A percentile compares a stretch with the other conserved stretches of the same genome.
phyloP scores from a whole-genome alignment of 768 basidiomycete genomes.

The Calocybe gangraenosa region DNA sequence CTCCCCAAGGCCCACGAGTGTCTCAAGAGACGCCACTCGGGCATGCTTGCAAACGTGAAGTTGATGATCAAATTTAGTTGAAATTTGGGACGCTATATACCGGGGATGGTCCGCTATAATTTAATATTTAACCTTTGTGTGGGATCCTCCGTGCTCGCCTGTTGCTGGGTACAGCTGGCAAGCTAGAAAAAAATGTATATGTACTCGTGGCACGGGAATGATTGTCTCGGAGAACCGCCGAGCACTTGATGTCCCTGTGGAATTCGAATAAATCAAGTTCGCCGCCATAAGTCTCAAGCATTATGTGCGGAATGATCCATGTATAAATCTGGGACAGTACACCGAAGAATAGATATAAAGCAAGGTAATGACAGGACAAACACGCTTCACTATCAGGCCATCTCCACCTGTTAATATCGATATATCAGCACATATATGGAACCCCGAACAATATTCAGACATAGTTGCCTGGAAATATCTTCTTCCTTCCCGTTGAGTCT shows the following conservation, averaged over 20 bases:
- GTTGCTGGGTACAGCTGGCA: no score
- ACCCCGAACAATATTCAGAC: slow-evolving; percentile 40
- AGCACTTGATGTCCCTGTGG: slow-evolving; percentile 12
- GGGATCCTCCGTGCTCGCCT: slow-evolving; percentile 1
- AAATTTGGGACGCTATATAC: no score
- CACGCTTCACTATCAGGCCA: slow-evolving; percentile 24
- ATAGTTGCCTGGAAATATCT: slow-evolving; percentile 88
- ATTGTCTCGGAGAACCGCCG: slow-evolving; percentile 7
- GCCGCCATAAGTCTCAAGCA: background rate
- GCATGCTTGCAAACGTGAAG: no score
- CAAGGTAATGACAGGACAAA: background rate
- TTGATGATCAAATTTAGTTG: no score
- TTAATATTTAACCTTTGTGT: slow-evolving; percentile 7
- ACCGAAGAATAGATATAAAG: background rate
- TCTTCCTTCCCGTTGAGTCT: slow-evolving; percentile 56
- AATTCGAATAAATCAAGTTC: background rate
- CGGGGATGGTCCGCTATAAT: no score
- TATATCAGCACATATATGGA: slow-evolving; percentile 9
- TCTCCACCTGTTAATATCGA: slow-evolving; percentile 44
- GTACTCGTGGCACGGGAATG: slow-evolving; percentile 5
- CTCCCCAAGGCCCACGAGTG: background rate
- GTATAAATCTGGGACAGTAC: background rate
- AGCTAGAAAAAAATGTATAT: background rate
- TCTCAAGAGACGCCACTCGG: background rate
- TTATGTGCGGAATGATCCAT: slow-evolving; percentile 4